Conservation (phyloP, 139 green algal species). For the Micractinium conductrix region DNA sequence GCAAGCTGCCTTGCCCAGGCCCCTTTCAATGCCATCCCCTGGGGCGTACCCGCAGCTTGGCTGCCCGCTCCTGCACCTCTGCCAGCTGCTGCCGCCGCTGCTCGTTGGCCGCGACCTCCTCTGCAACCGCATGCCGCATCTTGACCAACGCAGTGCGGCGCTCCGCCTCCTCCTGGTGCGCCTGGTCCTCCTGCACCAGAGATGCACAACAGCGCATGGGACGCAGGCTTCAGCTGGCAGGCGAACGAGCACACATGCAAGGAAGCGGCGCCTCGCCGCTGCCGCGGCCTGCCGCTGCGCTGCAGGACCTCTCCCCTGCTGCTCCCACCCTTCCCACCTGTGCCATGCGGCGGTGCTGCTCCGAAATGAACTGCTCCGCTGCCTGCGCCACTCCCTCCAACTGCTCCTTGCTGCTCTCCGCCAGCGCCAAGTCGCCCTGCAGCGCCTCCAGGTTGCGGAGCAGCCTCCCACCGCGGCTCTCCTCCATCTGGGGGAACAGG, state of each 20-base stretch:
- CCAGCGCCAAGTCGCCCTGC: constrained; percentile 32
- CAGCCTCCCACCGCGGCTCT: constrained; percentile 25
- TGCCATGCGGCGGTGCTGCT: constrained; percentile 24
- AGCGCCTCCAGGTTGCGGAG: constrained; percentile 36
- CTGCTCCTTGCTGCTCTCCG: constrained; percentile 13
- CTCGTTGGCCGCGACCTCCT: constrained; percentile 22
- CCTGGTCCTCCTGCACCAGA: not conserved
- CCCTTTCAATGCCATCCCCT: too few relatives aligned
- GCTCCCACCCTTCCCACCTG: too few relatives aligned
- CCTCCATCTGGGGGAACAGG: constrained; percentile 40
- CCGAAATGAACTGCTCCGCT: constrained; percentile 18
- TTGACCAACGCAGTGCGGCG: constrained; percentile 2
- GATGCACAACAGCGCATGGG: too few relatives aligned
- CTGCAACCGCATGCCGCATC: not conserved
- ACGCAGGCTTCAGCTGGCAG: too few relatives aligned
- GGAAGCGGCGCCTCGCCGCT: too few relatives aligned
- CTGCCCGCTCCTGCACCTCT: constrained; percentile 21
- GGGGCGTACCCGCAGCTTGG: constrained; percentile 22
- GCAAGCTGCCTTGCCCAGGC: too few relatives aligned
- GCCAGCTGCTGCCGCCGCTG: constrained; percentile 42
- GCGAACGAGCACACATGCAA: too few relatives aligned
- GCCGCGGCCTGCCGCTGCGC: too few relatives aligned
- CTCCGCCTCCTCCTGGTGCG: constrained; percentile 3
- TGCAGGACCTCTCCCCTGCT: too few relatives aligned
- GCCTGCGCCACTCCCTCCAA: constrained; percentile 9